Percentiles rank a stretch among this genome's conserved stretches.
Conservation (phyloP, 345 rosid genomes). For the Rhodamnia argentea region DNA sequence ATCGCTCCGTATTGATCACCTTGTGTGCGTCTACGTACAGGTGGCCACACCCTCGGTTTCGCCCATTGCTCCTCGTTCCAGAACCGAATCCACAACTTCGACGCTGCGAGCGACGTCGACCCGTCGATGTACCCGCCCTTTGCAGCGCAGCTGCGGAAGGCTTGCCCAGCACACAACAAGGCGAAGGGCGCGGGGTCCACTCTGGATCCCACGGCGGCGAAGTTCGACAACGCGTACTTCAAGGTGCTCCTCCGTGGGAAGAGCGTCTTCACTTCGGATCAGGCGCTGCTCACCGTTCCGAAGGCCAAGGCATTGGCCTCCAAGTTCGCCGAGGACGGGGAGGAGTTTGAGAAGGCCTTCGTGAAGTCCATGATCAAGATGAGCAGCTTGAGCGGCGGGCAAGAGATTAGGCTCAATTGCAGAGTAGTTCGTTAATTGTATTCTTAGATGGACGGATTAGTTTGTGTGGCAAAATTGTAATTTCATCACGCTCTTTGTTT, state of each 20-base stretch:
- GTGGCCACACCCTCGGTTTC: slow-evolving; percentile 90
- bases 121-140: slow-evolving; percentile 56
- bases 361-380: slow-evolving; percentile 78
- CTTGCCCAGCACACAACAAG: slow-evolving; percentile 56
- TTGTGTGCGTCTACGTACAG: slow-evolving; percentile 2
- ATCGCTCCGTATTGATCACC: neutral
- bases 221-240: slow-evolving; percentile 69
- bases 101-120: slow-evolving; percentile 35
- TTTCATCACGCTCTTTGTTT: neutral
- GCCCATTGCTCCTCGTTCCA: slow-evolving; percentile 88
- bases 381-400: slow-evolving; percentile 67
- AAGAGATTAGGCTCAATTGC: slow-evolving; percentile 69
- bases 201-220: slow-evolving; percentile 30
- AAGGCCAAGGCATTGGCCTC: slow-evolving; percentile 43
- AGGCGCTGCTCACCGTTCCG: slow-evolving; percentile 45
- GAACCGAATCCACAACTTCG: slow-evolving; percentile 75
- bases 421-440: slow-evolving; percentile 12
- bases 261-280: slow-evolving; percentile 71
- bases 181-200: slow-evolving; percentile 56
- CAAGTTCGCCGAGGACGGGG: slow-evolving; percentile 36
- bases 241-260: slow-evolving; percentile 56
- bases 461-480: neutral
- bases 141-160: slow-evolving; percentile 33
- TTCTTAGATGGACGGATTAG: neutral
- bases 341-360: slow-evolving; percentile 46